Evolutionary conservation across 495 filamentous ascomycete species (phyloP).

Genomic region (Talaromyces wortmannii): DNA sequence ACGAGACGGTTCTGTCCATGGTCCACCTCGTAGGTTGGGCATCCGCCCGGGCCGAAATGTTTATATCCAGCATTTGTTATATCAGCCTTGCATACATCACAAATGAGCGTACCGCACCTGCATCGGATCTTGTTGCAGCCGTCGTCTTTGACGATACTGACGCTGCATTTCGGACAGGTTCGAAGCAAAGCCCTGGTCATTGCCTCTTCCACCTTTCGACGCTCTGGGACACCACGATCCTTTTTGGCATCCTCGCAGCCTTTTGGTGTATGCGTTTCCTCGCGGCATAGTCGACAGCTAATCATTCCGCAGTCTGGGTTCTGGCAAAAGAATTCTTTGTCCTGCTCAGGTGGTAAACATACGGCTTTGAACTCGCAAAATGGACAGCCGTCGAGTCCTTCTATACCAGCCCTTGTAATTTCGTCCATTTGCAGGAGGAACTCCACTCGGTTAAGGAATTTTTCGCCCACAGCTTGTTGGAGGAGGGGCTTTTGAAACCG

Average conservation of each 20-base stretch:
- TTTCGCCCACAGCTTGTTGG: constrained; percentile 49
- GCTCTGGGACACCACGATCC: constrained; percentile 50
- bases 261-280: constrained; percentile 66
- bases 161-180: constrained; percentile 55
- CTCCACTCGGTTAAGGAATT: constrained; percentile 51
- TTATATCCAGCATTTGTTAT: constrained; percentile 15
- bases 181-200: constrained; percentile 75
- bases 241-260: constrained; percentile 63
- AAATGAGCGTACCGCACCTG: constrained; percentile 51
- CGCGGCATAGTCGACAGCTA: constrained; percentile 69
- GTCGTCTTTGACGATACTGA: constrained; percentile 54
- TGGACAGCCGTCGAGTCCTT: constrained; percentile 64
- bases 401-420: constrained; percentile 56
- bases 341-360: constrained; percentile 56
- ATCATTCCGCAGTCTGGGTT: constrained; percentile 56
- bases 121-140: constrained; percentile 88
- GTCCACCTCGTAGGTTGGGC: constrained; percentile 57
- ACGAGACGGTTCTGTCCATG: constrained; percentile 50
- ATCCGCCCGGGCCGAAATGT: constrained; percentile 35
- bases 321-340: constrained; percentile 70
- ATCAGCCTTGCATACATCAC: constrained; percentile 64
- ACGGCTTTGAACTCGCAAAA: constrained; percentile 79
- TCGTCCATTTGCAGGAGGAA: constrained; percentile 62
- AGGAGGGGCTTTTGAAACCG: constrained; percentile 41
- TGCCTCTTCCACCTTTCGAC: constrained; percentile 71